Evolutionary conservation across 2,329 filamentous ascomycete genomes (phyloP), one percentile per base, ranked within the genome.

Genomic region (Cladorrhinum sp.): DNA sequence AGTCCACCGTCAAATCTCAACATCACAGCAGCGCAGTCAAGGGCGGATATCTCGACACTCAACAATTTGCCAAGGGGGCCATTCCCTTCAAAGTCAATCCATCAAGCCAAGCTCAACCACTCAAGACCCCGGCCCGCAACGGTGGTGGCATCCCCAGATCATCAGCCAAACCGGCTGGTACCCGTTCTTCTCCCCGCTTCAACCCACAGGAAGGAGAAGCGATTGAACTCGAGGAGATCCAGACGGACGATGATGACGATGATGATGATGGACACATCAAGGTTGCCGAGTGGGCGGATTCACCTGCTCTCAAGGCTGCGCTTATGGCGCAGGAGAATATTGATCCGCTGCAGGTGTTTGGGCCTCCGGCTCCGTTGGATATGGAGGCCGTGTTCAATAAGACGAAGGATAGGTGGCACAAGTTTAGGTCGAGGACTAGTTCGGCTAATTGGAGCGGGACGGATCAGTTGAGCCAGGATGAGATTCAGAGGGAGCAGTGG

Each of bases 301-400:
- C 91, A 2, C 93, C 93, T 10, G 89, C 91, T 64, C 83, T 99
- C 50, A 85, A 88, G 18, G 81, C 85, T 57, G 84, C 91, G 58
- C 83, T 99, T 24, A 83, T 88, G 61, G 81, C 86, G 54, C 96
- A 99, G 73, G 93, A 99, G 74, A 85, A 86, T 9, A 83, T 95
- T 67, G 92, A 99, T 69, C 91, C 92, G 0, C 85, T 91, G 69
- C 79, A 84, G 38, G 90, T 99, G 57, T 99, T 99, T 71, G 95
- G 95, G 0, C 90, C 91, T 0, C 92, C 96, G 23, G 88, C 85
- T 10, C 91, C 92, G 12, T 81, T 99, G 65, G 91, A 92, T 70
- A 95, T 99, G 88, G 96, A 99, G 70, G 93, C 98, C 72, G 92
- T 97, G 29, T 99, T 99, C 76, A 89, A 84, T 75, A 91, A 92